Evolutionary conservation across 257 asterid species (phyloP).

Genomic region (Solanum tarijense): DNA sequence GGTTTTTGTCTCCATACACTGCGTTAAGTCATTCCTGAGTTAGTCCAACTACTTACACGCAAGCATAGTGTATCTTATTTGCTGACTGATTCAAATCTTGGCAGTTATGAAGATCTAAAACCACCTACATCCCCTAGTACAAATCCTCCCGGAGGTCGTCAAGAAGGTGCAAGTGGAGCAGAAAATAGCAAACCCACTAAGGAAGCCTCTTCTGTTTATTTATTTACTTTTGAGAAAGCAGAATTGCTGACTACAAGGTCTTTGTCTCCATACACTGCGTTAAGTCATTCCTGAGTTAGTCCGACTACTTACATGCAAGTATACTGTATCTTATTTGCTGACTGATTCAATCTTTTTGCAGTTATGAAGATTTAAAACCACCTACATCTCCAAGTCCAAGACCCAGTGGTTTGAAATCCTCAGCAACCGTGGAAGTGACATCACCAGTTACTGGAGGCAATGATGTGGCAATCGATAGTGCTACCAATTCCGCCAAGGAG

Average conservation of each 20-base stretch:
- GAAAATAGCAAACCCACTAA: background rate
- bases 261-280: conserved; percentile 20
- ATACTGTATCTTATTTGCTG: background rate
- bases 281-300: background rate
- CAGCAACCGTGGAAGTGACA: conserved; percentile 12
- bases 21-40: conserved; percentile 6
- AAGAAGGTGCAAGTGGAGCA: background rate
- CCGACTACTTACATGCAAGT: background rate
- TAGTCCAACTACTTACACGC: background rate
- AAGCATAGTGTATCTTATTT: background rate
- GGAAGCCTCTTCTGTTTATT: background rate
- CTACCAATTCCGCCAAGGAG: background rate
- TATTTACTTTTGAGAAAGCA: background rate
- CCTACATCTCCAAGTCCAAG: conserved; percentile 61
- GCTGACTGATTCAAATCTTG: conserved; percentile 2
- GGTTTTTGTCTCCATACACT: conserved; percentile 18
- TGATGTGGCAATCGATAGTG: conserved; percentile 14
- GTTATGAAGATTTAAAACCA: conserved; percentile 65
- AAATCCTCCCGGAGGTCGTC: conserved; percentile 5
- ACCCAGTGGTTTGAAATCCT: conserved; percentile 33
- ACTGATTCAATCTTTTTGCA: conserved; percentile 14
- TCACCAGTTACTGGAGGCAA: conserved; percentile 19
- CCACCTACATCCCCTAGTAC: conserved; percentile 56
- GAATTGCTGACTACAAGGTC: conserved; percentile 3
- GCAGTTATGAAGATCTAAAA: conserved; percentile 58